Conservation (phyloP, 257 asterid species). For the Solanum sitiens region DNA sequence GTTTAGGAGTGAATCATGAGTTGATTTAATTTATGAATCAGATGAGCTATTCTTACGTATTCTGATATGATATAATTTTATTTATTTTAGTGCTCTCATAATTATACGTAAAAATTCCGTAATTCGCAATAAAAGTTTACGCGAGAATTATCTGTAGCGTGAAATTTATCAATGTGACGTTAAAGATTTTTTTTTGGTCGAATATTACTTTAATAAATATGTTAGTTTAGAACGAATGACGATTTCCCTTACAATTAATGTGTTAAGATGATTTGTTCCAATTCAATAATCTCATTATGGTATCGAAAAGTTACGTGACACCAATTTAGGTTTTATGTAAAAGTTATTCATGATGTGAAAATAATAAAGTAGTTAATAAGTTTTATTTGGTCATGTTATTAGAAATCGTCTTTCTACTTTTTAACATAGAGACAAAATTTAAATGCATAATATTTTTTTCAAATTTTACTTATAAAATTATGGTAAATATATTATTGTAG, state of each 20-base stretch:
- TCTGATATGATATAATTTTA: background rate
- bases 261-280: background rate
- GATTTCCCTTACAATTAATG: background rate
- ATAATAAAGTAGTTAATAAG: background rate
- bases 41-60: background rate
- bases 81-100: background rate
- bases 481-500: rapidly evolving
- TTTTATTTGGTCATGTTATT: background rate
- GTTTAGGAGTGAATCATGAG: background rate
- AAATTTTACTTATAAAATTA: rapidly evolving
- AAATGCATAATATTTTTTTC: rapidly evolving
- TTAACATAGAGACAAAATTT: background rate
- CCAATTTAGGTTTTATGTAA: background rate
- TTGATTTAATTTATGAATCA: background rate
- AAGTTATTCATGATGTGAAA: background rate
- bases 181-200: background rate
- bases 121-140: background rate
- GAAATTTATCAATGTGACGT: background rate
- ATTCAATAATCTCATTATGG: background rate
- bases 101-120: rapidly evolving
- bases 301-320: background rate
- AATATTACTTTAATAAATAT: background rate
- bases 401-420: no score
- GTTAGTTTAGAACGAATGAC: background rate
- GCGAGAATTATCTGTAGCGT: background rate